phyloP scores from a whole-genome alignment of 768 basidiomycete species.

The Xerocomus potaroensis region DNA sequence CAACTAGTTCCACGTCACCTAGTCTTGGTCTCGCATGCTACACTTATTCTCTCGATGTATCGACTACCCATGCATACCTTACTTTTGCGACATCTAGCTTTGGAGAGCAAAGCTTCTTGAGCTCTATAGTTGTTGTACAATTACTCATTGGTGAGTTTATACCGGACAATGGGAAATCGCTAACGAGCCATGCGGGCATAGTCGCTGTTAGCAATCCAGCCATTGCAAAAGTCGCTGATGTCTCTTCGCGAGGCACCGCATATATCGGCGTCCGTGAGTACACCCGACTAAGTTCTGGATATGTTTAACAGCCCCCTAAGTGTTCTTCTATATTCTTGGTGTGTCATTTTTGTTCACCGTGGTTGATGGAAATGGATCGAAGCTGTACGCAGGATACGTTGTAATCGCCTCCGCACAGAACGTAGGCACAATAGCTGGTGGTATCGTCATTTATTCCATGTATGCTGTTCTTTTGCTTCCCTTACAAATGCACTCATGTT shows the following conservation, averaged over 20 bases:
- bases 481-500: slow-evolving; percentile 12
- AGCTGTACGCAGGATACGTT: slow-evolving; percentile 37
- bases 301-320: slow-evolving; percentile 21
- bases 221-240: slow-evolving; percentile 71
- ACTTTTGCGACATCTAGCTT: slow-evolving; percentile 53
- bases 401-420: slow-evolving; percentile 49
- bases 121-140: slow-evolving; percentile 52
- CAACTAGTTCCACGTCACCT: neutral
- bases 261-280: slow-evolving; percentile 54
- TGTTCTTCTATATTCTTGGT: slow-evolving; percentile 60
- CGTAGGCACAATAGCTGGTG: slow-evolving; percentile 44
- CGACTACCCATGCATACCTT: slow-evolving; percentile 66
- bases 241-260: slow-evolving; percentile 61
- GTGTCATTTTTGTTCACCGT: slow-evolving; percentile 15
- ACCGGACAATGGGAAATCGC: slow-evolving; percentile 8
- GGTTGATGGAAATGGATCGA: neutral
- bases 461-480: slow-evolving; percentile 22
- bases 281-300: neutral
- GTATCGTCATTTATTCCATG: slow-evolving; percentile 57
- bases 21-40: slow-evolving; percentile 66
- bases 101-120: slow-evolving; percentile 49
- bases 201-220: slow-evolving; percentile 59
- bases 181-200: slow-evolving; percentile 12
- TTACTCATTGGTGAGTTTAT: slow-evolving; percentile 47
- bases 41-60: slow-evolving; percentile 70